Base-by-base conservation (phyloP, 169 alveolate species). In the Ichthyophthirius multifiliis region DNA sequence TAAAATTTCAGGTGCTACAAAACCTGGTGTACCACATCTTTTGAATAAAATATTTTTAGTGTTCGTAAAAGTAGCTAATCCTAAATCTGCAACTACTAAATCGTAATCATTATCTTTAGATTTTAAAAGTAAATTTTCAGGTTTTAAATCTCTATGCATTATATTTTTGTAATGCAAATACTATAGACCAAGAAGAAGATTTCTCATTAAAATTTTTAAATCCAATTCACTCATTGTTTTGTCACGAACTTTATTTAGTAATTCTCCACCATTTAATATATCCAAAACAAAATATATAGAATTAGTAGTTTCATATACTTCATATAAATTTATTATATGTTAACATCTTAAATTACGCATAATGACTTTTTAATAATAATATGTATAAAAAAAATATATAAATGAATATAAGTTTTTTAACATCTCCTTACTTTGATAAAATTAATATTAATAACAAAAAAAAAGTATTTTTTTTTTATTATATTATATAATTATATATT, bases 1-100 rank as follows among this genome's bases (percentile, higher is more conserved):
- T 13, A 90, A 47, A 1, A 90, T 67, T 62, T 90, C 95, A 39
- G 90, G 92, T 20, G 95, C 95, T 7, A 90, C 93, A 79, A 84
- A 90, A n/a, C 95, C 95, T 16, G 95, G 95, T 4, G 95, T 84
- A 5, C 95, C 95, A 39, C 95, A 90, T 46, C 91, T 75, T 32
- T 87, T 78, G 39, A 67, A 77, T n/a, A 90, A 47, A 15, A 82
- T 75, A 2, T 84, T 79, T 30, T 85, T 92, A 12, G 41, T 41
- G 9, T 78, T 65, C 4, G 89, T 75, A 77, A 75, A 90, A 2
- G 95, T 82, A 12, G 94, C 93, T 5, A 92, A 71, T 20, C 96
- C 96, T 79, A 92, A 92, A 65, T 92, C 96, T 15, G 94, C 94
- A 20, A 92, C 82, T 43, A 88, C 90, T 27, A 92, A 47, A 79